Evolutionary conservation across 768 basidiomycete genomes (phyloP), one percentile per base, ranked within the genome.

Genomic region (Lactifluus volemus): DNA sequence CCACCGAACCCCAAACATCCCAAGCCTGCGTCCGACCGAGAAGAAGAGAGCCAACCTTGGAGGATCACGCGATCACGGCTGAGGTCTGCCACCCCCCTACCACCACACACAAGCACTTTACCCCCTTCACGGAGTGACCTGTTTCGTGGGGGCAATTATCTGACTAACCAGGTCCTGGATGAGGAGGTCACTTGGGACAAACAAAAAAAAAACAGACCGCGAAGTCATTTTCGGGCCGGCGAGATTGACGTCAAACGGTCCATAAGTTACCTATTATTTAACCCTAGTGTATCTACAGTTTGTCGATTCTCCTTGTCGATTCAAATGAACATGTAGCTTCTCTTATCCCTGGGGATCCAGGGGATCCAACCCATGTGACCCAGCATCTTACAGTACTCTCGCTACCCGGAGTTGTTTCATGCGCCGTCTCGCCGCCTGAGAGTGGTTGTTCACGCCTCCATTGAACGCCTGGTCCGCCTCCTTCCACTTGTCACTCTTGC

Each of bases 381-480:
- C n/a, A 44, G 19, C 15, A 19, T 17, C 25, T 52, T 11, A 52
- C 15, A 30, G 36, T 41, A 81, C 55, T 57, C 70, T 77, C 19
- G 83, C 84, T 11, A 85, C 66, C 55, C 78, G 72, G 39, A 84
- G 67, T 50, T 79, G 74, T n/a, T 67, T 64, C 78, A 85, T 76
- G 48, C 76, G 72, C 65, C 72, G 73, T 63, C 71, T 75, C 12
- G 84, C 84, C 4, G 79, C 78, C n/a, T 79, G 75, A 14, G 84
- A 84, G 66, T 89, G 88, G 58, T 82, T 83, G 68, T 89, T 92
- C 67, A 88, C 73, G 14, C 86, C 87, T 15, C 87, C 86, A 58
- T 79, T 76, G 73, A 87, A 89, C 0, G 86, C 84, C 78, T 80
- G 81, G 6, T 78, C 78, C 0, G 84, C 84, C 50, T 84, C 77